Evolutionary conservation across 1,284 basidiomycete genomes (phyloP), one percentile per base, ranked within the genome.

Genomic region (Trametes hirsuta): DNA sequence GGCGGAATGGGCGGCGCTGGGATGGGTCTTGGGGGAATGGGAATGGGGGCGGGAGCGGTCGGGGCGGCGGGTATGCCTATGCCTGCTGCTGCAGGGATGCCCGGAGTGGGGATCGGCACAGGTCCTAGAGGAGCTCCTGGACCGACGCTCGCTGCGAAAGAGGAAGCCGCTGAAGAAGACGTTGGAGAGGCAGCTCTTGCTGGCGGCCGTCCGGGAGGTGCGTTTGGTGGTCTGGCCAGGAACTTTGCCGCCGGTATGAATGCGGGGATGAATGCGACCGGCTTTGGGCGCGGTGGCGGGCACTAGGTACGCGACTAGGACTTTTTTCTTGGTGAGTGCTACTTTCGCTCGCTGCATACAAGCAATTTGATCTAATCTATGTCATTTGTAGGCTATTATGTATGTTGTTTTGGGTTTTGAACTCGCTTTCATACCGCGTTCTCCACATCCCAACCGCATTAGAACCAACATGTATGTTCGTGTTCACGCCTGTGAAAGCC

Each of bases 191-290:
- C 37, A 15, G 35, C 22, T n/a, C 48, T 42, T 9, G 48, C 35
- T 12, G 48, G 21, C 0, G 56, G 24, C 5, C 24, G 44, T 1
- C 12, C 18, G 6, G 49, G 56, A 1, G 49, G 56, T 30, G 37
- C 14, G 24, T 3, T 47, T 8, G 56, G 49, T 10, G 56, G 56
- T 4, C 44, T 58, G 5, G 56, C 56, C 15, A 14, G 37, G 45
- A 40, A 42, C 15, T 47, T 58, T 21, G n/a, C 37, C 36, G 56
- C 56, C 18, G 49, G 49, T 2, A 56, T 49, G 47, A 47, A 47
- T 12, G 47, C 47, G 18, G 54, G 54, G 21, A 21, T 56, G 41
- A 56, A 56, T 15, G 54, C 54, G 30, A 56, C 55, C 50, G 55
- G 55, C 10, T 56, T 56, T 21, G 55, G 55, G 35, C 24, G 55